Percentiles rank a stretch among this genome's conserved stretches.
Conservation (phyloP, 768 basidiomycete species). For the Agaricus subrufescens region DNA sequence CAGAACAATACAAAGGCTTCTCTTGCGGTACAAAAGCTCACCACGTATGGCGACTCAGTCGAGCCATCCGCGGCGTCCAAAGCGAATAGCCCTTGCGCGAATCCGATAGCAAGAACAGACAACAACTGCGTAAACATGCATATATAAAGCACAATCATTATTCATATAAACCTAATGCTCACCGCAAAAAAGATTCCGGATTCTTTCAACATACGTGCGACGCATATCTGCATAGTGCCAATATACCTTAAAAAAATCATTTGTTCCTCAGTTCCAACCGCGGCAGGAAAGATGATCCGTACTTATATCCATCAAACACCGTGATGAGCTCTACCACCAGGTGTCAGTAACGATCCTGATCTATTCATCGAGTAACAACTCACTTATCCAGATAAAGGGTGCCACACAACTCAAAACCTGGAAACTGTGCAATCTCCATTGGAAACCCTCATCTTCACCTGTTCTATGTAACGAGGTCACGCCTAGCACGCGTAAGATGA, state of each 20-base stretch:
- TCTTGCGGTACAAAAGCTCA: slow-evolving; percentile 21
- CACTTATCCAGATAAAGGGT: slow-evolving; percentile 91
- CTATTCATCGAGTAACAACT: slow-evolving; percentile 21
- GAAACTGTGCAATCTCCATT: slow-evolving; percentile 65
- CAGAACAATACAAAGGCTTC: background rate
- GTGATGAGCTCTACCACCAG: slow-evolving; percentile 61
- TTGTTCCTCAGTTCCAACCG: background rate
- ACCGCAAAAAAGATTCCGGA: slow-evolving; percentile 92
- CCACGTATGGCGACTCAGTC: slow-evolving; percentile 45
- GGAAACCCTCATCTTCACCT: slow-evolving; percentile 27
- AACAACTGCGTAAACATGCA: slow-evolving; percentile 52
- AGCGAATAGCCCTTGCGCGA: slow-evolving; percentile 83
- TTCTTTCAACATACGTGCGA: slow-evolving; percentile 89
- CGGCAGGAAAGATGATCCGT: slow-evolving; percentile 15
- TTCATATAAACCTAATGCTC: slow-evolving; percentile 14
- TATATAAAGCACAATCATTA: background rate
- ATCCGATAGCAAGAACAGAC: slow-evolving; percentile 79
- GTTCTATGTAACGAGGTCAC: slow-evolving; percentile 24
- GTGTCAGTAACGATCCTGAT: background rate
- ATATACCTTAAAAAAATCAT: slow-evolving; percentile 50
- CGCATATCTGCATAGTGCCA: slow-evolving; percentile 92
- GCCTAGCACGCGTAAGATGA: slow-evolving; percentile 65
- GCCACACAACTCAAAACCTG: slow-evolving; percentile 86
- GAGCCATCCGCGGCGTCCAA: slow-evolving; percentile 88
- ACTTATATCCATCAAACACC: slow-evolving; percentile 80